These are phyloP conservation scores for Bryoglossum gracile DNA, from an alignment of 495 filamentous ascomycete genomes.

Conservation along the genomic window DNA sequence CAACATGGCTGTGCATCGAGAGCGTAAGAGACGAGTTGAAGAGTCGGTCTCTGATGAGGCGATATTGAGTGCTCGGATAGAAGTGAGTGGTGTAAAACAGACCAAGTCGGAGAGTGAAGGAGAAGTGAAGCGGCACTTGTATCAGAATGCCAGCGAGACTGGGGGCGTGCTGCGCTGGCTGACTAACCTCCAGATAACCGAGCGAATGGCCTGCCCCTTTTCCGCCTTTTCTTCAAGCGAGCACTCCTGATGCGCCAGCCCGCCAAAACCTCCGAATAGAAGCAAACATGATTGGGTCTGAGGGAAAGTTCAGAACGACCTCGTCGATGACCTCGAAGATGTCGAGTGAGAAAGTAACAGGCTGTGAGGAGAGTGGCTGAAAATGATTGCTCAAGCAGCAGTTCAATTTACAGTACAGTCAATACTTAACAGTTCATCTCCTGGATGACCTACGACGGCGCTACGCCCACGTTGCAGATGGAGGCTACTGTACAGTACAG, in stretches of 20 bases:
- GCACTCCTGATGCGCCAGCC: no score
- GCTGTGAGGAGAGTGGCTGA: no score
- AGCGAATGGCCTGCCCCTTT: not conserved
- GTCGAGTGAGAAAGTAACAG: no score
- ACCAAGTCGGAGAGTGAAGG: not conserved
- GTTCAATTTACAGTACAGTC: not conserved
- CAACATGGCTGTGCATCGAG: not conserved
- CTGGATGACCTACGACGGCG: not conserved
- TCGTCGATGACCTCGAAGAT: no score
- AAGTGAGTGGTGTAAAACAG: not conserved
- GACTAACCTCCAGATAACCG: not conserved
- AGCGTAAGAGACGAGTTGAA: not conserved
- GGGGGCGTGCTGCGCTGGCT: not conserved
- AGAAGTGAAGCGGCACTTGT: constrained; percentile 1
- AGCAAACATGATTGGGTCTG: no score
- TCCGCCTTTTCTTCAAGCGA: no score
- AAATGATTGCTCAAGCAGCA: no score
- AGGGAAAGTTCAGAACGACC: no score
- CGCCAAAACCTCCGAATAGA: no score
- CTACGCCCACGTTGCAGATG: no score
- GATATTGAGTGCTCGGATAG: not conserved
- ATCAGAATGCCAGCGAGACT: not conserved
- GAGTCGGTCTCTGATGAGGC: not conserved
- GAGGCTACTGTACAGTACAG: no score
- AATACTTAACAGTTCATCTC: not conserved